phyloP scores from a whole-genome alignment of 2,329 filamentous ascomycete species.

The Xylaria sp. region DNA sequence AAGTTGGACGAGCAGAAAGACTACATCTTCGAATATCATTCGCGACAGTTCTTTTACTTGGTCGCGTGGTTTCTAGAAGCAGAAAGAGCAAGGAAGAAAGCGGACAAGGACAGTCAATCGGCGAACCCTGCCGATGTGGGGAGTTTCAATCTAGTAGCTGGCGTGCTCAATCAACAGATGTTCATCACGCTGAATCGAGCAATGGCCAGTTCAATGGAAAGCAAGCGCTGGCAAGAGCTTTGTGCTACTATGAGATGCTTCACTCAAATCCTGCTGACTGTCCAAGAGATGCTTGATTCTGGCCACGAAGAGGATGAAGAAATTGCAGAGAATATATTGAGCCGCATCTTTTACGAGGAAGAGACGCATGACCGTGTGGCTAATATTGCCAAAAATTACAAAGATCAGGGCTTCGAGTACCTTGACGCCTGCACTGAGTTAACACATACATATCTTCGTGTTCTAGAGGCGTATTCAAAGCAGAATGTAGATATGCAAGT shows the following conservation, averaged over 20 bases:
- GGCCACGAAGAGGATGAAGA: constrained; percentile 92
- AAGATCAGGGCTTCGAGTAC: constrained; percentile 93
- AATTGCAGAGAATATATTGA: constrained; percentile 96
- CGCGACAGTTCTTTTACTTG: constrained; percentile 90
- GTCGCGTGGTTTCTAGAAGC: constrained; percentile 93
- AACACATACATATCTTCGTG: constrained; percentile 88
- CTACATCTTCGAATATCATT: constrained; percentile 80
- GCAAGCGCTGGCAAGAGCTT: constrained; percentile 88
- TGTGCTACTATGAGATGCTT: constrained; percentile 93
- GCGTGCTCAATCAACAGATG: constrained; percentile 92
- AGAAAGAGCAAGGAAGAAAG: constrained; percentile 76
- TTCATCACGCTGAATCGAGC: constrained; percentile 88
- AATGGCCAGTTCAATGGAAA: constrained; percentile 81
- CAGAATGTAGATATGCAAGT: constrained; percentile 95
- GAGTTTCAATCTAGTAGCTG: constrained; percentile 87
- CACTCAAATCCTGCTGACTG: constrained; percentile 90
- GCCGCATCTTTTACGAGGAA: constrained; percentile 98
- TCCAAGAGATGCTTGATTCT: constrained; percentile 91
- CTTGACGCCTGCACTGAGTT: constrained; percentile 92
- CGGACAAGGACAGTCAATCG: constrained; percentile 59
- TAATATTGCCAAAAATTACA: constrained; percentile 84
- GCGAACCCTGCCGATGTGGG: constrained; percentile 66
- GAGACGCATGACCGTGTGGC: constrained; percentile 89
- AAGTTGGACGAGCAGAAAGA: constrained; percentile 91
- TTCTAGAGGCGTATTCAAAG: constrained; percentile 93